Conservation (phyloP, 495 filamentous ascomycete species). For the Haplographium delicatum region DNA sequence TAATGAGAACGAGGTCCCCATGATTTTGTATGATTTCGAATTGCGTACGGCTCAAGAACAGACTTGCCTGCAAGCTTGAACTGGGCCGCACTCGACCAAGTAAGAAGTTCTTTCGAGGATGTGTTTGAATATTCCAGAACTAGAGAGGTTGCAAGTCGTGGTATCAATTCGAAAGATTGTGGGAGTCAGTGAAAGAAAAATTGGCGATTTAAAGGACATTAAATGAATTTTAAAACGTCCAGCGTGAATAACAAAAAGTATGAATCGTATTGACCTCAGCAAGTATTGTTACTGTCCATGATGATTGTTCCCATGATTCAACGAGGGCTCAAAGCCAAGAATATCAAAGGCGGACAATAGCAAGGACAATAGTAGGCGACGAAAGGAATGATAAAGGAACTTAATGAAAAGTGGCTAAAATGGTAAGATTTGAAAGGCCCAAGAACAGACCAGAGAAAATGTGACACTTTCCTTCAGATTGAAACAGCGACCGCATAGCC, state of each 20-base stretch:
- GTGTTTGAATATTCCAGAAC: not conserved
- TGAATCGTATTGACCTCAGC: slow-evolving; percentile 3
- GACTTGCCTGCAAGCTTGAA: slow-evolving; percentile 12
- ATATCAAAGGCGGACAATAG: slow-evolving; percentile 6
- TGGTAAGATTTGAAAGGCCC: not conserved
- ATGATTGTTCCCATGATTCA: slow-evolving; percentile 16
- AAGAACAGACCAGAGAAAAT: slow-evolving; percentile 1
- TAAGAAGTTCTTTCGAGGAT: not conserved
- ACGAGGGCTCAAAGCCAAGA: slow-evolving; percentile 1
- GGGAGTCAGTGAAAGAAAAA: not conserved
- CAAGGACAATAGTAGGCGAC: slow-evolving; percentile 7
- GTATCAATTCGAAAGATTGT: not conserved
- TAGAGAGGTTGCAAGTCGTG: not conserved
- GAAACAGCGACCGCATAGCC: slow-evolving; percentile 24
- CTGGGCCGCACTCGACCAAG: not conserved
- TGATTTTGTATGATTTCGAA: not conserved
- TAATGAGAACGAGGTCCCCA: not conserved
- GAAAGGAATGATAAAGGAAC: slow-evolving; percentile 8
- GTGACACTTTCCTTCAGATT: slow-evolving; percentile 7
- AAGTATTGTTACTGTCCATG: slow-evolving; percentile 1
- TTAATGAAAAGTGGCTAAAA: slow-evolving; percentile 1
- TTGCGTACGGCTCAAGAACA: not conserved
- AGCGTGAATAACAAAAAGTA: slow-evolving; percentile 19
- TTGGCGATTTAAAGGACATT: no score
- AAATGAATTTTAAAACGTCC: slow-evolving; percentile 18